Percentiles rank a stretch among this genome's conserved stretches.
phyloP scores from a whole-genome alignment of 2,329 filamentous ascomycete species.

The Chaetomiaceae sp. region DNA sequence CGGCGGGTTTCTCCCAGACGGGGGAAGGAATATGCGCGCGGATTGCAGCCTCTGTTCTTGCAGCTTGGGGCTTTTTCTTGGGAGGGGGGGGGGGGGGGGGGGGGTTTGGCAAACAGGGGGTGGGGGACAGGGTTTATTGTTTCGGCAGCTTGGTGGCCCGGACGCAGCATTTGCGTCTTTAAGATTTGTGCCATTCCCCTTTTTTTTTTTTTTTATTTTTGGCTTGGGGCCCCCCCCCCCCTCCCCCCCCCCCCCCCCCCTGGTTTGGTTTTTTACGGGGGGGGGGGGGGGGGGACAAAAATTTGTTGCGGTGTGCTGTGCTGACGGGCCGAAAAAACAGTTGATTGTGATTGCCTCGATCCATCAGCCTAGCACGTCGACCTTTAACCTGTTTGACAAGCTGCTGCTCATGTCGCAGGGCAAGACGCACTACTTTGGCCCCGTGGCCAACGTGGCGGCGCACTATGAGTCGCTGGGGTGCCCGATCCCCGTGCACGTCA shows the following conservation, averaged over 20 bases:
- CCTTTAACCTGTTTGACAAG: constrained; percentile 77
- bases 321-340: constrained; percentile 36
- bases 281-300: not conserved
- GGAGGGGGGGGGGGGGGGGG: no score
- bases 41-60: not conserved
- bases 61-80: no score
- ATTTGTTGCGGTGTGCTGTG: not conserved
- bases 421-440: constrained; percentile 68
- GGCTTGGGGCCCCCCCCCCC: no score
- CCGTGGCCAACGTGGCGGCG: constrained; percentile 49
- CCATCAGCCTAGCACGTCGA: constrained; percentile 77
- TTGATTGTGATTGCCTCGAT: constrained; percentile 78
- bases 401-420: constrained; percentile 69
- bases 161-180: no score
- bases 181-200: no score
- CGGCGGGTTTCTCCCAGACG: not conserved
- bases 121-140: no score
- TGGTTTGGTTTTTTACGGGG: no score
- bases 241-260: no score
- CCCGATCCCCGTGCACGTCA: constrained; percentile 64
- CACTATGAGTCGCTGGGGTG: constrained; percentile 62
- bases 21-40: not conserved
- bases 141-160: no score
- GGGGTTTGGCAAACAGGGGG: no score
- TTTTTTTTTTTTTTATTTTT: no score